Conservation (phyloP, 352 stramenopile genomes). For the Elongisporangium anandrum region DNA sequence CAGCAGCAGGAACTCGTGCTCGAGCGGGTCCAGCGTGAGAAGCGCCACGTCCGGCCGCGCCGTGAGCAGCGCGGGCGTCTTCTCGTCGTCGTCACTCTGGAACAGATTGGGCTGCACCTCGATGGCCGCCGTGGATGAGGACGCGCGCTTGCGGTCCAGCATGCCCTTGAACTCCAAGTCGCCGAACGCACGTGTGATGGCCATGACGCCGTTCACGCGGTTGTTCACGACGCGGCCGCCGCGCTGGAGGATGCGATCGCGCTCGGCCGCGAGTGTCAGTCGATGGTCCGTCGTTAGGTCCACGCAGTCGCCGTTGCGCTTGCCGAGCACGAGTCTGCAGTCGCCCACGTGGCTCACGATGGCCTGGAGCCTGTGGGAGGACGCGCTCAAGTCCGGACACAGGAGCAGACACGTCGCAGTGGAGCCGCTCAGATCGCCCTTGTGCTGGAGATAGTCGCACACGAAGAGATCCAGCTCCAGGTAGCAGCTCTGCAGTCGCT, state of each 20-base stretch:
- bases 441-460: slow-evolving; percentile 67
- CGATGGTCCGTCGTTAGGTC: slow-evolving; percentile 72
- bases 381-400: slow-evolving; percentile 5
- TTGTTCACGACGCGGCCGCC: slow-evolving; percentile 77
- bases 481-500: slow-evolving; percentile 44
- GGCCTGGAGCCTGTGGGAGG: slow-evolving; percentile 13
- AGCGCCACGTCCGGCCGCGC: slow-evolving; percentile 45
- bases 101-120: slow-evolving; percentile 24
- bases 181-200: slow-evolving; percentile 81
- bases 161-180: slow-evolving; percentile 81
- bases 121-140: slow-evolving; percentile 8
- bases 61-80: slow-evolving; percentile 43
- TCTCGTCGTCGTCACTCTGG: slow-evolving; percentile 41
- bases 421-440: slow-evolving; percentile 72
- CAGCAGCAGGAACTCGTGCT: slow-evolving; percentile 66
- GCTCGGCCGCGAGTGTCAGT: slow-evolving; percentile 38
- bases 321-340: slow-evolving; percentile 56
- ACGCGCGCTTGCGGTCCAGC: slow-evolving; percentile 10
- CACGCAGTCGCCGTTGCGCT: slow-evolving; percentile 29
- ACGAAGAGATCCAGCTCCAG: slow-evolving; percentile 59
- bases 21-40: slow-evolving; percentile 25
- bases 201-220: slow-evolving; percentile 79
- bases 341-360: slow-evolving; percentile 72
- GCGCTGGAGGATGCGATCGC: slow-evolving; percentile 40
- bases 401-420: slow-evolving; percentile 66